phyloP scores from a whole-genome alignment of 2,329 filamentous ascomycete species.

The Botryotinia narcissicola region DNA sequence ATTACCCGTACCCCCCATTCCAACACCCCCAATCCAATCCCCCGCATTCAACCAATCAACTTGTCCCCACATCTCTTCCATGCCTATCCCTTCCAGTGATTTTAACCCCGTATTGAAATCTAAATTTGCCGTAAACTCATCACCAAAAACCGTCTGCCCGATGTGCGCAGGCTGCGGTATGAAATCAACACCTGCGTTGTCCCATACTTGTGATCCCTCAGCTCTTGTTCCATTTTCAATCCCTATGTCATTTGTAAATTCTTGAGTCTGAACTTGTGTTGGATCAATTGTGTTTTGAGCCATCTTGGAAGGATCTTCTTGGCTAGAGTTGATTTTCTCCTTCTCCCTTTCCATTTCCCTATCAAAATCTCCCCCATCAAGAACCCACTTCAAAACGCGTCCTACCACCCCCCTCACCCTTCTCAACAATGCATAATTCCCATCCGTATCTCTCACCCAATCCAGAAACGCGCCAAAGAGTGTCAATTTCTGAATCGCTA shows the following conservation, averaged over 20 bases:
- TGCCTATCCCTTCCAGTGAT: neutral
- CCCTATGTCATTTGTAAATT: neutral
- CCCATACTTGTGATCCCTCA: neutral
- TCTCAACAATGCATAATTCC: conserved; percentile 31
- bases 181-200: neutral
- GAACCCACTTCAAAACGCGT: neutral
- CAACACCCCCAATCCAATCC: conserved; percentile 5
- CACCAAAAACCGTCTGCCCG: neutral
- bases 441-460: conserved; percentile 37
- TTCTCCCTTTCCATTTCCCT: neutral
- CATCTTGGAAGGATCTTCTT: neutral
- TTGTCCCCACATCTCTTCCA: conserved; percentile 14
- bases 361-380: neutral
- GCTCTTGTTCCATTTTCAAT: neutral
- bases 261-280: neutral
- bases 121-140: neutral
- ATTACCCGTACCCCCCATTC: neutral
- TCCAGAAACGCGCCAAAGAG: conserved; percentile 37
- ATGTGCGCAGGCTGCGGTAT: neutral
- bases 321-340: neutral
- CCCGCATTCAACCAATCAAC: conserved; percentile 12
- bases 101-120: neutral
- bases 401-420: conserved; percentile 11
- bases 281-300: neutral
- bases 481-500: conserved; percentile 35